Conservation (phyloP, 768 basidiomycete genomes). For the Daedaleopsis sinensis region DNA sequence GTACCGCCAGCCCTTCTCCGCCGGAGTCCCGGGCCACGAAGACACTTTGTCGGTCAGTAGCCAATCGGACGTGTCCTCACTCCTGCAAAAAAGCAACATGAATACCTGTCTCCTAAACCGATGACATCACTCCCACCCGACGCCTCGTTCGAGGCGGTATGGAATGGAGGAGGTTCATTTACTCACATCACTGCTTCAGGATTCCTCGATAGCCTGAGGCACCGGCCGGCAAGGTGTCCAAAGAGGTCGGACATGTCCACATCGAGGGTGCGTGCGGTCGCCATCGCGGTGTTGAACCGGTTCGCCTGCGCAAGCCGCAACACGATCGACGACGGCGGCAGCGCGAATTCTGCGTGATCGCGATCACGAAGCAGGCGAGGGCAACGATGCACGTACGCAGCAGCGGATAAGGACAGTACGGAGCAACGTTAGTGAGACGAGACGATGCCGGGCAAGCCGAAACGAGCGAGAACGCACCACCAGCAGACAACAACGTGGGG, state of each 20-base stretch:
- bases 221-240: constrained; percentile 73
- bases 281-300: constrained; percentile 78
- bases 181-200: constrained; percentile 61
- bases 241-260: constrained; percentile 92
- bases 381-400: background rate
- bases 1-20: constrained; percentile 87
- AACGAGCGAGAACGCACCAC: constrained; percentile 53
- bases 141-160: background rate
- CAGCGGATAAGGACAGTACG: too few species aligned
- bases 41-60: constrained; percentile 77
- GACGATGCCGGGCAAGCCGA: constrained; percentile 3
- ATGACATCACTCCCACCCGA: background rate
- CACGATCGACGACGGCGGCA: constrained; percentile 66
- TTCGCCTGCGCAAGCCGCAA: constrained; percentile 77
- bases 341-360: constrained; percentile 43
- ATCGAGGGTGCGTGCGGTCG: constrained; percentile 70
- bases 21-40: constrained; percentile 81
- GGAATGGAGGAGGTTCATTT: constrained; percentile 13
- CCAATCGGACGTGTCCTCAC: constrained; percentile 80
- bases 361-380: constrained; percentile 6
- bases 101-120: constrained; percentile 39
- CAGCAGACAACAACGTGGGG: constrained; percentile 58
- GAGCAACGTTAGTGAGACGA: background rate
- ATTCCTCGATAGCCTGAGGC: constrained; percentile 71
- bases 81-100: constrained; percentile 42